Evolutionary conservation across 352 stramenopile species (phyloP), one percentile per base, ranked within the genome.

Genomic region (Halophytophthora polymorphica): DNA sequence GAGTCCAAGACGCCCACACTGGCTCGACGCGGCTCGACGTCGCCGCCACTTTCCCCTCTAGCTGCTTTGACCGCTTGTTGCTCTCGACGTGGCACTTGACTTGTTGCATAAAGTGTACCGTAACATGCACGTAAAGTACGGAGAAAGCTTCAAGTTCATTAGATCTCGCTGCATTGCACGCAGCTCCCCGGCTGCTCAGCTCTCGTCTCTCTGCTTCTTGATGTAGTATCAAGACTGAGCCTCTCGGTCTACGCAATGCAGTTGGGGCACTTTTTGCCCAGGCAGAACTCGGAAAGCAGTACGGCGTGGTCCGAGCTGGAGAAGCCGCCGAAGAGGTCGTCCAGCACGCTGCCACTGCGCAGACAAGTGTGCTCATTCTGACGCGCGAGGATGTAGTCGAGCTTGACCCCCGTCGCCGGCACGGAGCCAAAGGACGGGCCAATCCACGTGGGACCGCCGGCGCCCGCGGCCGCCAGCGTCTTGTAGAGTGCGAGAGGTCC

Each of bases 301-400:
- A 77, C 60, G 10, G 78, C 78, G 50, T 92, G 78, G 49, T 92
- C 81, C 6, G 78, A 90, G 53, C 61, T 67, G 10, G 74, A 70
- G 49, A 63, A 88, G 17, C 69, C 66, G 7, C 61, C 61, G 63
- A 79, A 84, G 11, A 45, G 56, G 56, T 86, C 75, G 1, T 50
- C 54, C 49, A 88, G 66, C 49, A 88, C 53, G 14, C 61, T 59
- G 14, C 56, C 61, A 19, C 53, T 60, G 33, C 57, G 69, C 23
- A 88, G 53, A 38, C 66, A 82, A 8, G 66, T 80, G 45, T 77
- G 59, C 12, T 36, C 23, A 53, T 88, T 73, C 7, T 50, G 63
- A 13, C 77, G 76, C 3, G 68, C 44, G 49, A 87, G 83, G 49
- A 90, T 83, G 61, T 88, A 92, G 66, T 90, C 81, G 46, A 77